Evolutionary conservation across 495 filamentous ascomycete species (phyloP).

Genomic region (Letharia lupina): DNA sequence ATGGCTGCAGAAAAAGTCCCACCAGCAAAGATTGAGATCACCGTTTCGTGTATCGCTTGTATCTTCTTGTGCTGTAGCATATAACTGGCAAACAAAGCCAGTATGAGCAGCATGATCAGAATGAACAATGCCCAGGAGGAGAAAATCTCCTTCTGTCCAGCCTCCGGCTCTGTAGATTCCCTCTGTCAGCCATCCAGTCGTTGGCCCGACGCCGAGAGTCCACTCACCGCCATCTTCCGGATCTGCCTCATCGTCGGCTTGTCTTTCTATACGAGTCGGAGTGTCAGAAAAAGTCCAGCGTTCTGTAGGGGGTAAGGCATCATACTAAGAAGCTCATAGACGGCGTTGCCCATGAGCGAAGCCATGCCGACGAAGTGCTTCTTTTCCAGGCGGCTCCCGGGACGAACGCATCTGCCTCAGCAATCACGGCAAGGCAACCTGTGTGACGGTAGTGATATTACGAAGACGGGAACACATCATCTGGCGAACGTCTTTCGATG

Average conservation of each 20-base stretch:
- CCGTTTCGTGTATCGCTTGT: constrained; percentile 95
- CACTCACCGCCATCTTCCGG: constrained; percentile 44
- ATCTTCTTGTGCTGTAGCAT: constrained; percentile 90
- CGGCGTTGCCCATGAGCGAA: constrained; percentile 30
- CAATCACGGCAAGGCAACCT: background rate
- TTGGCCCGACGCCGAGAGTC: constrained; percentile 7
- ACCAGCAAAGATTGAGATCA: constrained; percentile 94
- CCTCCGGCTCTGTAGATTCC: constrained; percentile 42
- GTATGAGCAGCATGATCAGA: constrained; percentile 82
- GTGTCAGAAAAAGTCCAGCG: constrained; percentile 3
- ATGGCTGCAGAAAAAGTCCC: background rate
- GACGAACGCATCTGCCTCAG: constrained; percentile 5
- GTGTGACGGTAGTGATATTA: background rate
- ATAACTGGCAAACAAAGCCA: constrained; percentile 94
- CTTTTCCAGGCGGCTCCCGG: background rate
- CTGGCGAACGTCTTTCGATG: background rate
- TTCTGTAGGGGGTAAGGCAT: constrained; percentile 23
- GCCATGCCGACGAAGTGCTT: constrained; percentile 26
- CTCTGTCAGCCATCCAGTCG: constrained; percentile 11
- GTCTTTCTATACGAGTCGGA: constrained; percentile 20
- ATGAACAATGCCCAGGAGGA: constrained; percentile 97
- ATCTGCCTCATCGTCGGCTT: constrained; percentile 34
- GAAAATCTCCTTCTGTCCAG: constrained; percentile 78
- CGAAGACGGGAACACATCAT: background rate
- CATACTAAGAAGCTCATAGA: constrained; percentile 36